Evolutionary conservation across 345 rosid genomes (phyloP).

Genomic region (Mallotus nudiflorus): DNA sequence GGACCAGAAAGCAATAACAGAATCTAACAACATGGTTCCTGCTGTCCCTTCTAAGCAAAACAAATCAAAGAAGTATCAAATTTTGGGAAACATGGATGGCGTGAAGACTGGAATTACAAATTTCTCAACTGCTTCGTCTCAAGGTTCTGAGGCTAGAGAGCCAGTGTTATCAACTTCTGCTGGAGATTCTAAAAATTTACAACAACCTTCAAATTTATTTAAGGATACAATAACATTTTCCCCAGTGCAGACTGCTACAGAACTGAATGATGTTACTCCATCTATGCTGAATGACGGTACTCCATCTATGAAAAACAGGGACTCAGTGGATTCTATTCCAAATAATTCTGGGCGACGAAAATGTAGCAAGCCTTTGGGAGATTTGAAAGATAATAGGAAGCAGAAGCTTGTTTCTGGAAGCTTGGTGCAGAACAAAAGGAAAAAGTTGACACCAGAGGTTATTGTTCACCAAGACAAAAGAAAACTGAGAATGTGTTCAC

Average conservation of each 20-base stretch:
- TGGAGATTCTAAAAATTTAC: not conserved
- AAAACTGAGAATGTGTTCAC: conserved; percentile 13
- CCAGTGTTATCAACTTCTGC: not conserved
- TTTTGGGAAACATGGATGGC: not conserved
- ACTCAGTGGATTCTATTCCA: not conserved
- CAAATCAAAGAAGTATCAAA: conserved; percentile 2
- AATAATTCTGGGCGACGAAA: conserved; percentile 5
- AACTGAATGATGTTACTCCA: conserved; percentile 8
- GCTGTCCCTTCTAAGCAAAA: not conserved
- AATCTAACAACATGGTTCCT: not conserved
- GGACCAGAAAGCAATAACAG: not conserved
- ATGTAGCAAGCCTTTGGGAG: not conserved
- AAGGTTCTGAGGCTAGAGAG: not conserved
- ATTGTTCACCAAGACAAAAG: conserved; percentile 4
- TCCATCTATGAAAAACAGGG: conserved; percentile 6
- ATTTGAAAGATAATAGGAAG: conserved; percentile 5
- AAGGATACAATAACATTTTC: not conserved
- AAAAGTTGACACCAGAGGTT: conserved; percentile 8
- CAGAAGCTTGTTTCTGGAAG: conserved; percentile 8
- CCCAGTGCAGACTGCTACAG: not conserved
- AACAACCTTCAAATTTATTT: not conserved
- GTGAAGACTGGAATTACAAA: not conserved
- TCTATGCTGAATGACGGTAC: not conserved
- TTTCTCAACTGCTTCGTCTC: not conserved
- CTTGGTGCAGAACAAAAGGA: conserved; percentile 9